Evolutionary conservation across 1,284 basidiomycete species (phyloP).

Genomic region (Thelephora terrestris): DNA sequence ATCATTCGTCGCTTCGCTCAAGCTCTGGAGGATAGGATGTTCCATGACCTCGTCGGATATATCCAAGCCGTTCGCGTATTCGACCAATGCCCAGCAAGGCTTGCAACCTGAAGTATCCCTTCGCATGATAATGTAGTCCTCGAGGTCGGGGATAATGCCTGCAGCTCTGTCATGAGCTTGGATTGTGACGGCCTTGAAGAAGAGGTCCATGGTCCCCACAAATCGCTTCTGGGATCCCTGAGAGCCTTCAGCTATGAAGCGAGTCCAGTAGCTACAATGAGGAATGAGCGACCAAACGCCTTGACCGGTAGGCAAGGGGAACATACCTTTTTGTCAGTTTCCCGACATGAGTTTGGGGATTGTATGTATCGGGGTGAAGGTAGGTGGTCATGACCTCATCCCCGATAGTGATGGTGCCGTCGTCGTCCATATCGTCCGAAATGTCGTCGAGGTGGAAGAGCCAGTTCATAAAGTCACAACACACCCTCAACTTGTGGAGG

Average conservation of each 20-base stretch:
- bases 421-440: slow-evolving; percentile 27
- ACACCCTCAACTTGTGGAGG: slow-evolving; percentile 37
- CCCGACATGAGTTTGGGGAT: slow-evolving; percentile 25
- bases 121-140: slow-evolving; percentile 27
- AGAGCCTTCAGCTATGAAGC: slow-evolving; percentile 19
- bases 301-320: not conserved
- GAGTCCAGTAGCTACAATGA: slow-evolving; percentile 22
- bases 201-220: slow-evolving; percentile 26
- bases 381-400: slow-evolving; percentile 26
- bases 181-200: slow-evolving; percentile 28
- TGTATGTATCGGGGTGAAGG: slow-evolving; percentile 23
- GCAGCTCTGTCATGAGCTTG: slow-evolving; percentile 24
- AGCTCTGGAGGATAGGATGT: slow-evolving; percentile 25
- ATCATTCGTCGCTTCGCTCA: slow-evolving; percentile 31
- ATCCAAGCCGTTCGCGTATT: slow-evolving; percentile 29
- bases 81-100: slow-evolving; percentile 30
- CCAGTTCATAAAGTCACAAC: slow-evolving; percentile 33
- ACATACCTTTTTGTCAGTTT: slow-evolving; percentile 46
- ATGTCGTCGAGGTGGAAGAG: slow-evolving; percentile 31
- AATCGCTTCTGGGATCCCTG: slow-evolving; percentile 24
- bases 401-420: slow-evolving; percentile 20
- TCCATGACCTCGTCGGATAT: slow-evolving; percentile 28
- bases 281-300: not conserved
- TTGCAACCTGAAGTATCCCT: slow-evolving; percentile 27
- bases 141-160: slow-evolving; percentile 25